Percentiles rank a stretch among this genome's conserved stretches.
Evolutionary conservation across 805 yeast genomes (phyloP).

Genomic region (Schizosaccharomyces cryophilus): DNA sequence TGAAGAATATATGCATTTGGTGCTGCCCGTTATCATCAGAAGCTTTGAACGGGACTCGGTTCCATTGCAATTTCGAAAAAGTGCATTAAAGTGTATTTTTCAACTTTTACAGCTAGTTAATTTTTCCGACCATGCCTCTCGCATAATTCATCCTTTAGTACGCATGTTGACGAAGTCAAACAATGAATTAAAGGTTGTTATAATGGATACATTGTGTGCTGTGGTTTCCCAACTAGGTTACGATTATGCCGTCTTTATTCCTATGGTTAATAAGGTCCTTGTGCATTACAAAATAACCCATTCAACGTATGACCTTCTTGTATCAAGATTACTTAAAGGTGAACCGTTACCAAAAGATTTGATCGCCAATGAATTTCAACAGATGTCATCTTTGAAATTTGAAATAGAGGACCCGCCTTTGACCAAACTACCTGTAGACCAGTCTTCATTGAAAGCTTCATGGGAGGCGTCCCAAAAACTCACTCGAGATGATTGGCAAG

Average conservation of each 20-base stretch:
- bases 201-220: conserved; percentile 54
- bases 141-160: conserved; percentile 67
- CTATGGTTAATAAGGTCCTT: conserved; percentile 41
- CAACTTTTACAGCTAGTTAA: conserved; percentile 48
- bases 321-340: conserved; percentile 48
- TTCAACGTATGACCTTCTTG: conserved; percentile 56
- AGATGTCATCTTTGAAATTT: conserved; percentile 17
- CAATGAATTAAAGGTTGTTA: conserved; percentile 37
- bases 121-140: conserved; percentile 66
- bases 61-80: conserved; percentile 31
- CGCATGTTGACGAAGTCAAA: conserved; percentile 30
- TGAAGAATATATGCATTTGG: conserved; percentile 68
- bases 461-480: conserved; percentile 84
- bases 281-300: conserved; percentile 43
- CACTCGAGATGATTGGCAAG: conserved; percentile 92
- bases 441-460: conserved; percentile 39
- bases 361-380: conserved; percentile 32
- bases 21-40: conserved; percentile 65
- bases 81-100: conserved; percentile 67
- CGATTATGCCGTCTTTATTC: conserved; percentile 67
- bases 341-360: conserved; percentile 68
- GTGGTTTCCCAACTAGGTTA: conserved; percentile 57
- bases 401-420: conserved; percentile 41
- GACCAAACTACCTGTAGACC: conserved; percentile 49
- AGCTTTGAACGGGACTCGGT: conserved; percentile 47